Evolutionary conservation across 176 grass and related monocot genomes (phyloP).

Genomic region (Paspalum vaginatum): DNA sequence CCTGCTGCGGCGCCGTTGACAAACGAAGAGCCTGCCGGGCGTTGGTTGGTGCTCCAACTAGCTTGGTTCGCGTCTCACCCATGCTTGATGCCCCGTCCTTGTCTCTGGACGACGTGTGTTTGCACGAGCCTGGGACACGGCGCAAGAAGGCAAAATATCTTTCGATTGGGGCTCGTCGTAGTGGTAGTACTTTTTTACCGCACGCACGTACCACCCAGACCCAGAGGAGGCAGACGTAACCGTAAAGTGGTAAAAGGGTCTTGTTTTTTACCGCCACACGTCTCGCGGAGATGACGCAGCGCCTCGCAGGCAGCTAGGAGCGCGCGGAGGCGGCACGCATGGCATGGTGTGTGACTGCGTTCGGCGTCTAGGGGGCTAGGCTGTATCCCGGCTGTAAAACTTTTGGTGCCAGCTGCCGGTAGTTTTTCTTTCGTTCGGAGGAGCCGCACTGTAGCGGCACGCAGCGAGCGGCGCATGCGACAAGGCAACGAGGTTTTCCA

Average conservation of each 20-base stretch:
- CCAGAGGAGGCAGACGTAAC: slow-evolving; percentile 45
- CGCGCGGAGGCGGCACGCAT: neutral
- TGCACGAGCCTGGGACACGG: too few species aligned
- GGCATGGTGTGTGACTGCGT: slow-evolving; percentile 10
- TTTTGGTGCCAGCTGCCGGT: slow-evolving; percentile 19
- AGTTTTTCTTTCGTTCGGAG: neutral
- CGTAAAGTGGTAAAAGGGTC: slow-evolving; percentile 27
- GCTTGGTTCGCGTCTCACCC: neutral
- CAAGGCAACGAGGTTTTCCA: slow-evolving; percentile 2
- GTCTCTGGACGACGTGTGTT: too few species aligned
- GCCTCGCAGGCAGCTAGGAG: neutral
- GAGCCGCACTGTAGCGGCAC: neutral
- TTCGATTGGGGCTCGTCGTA: neutral
- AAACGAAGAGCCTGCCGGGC: too few species aligned
- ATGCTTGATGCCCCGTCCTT: too few species aligned
- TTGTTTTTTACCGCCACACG: neutral
- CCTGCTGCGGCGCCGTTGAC: too few species aligned
- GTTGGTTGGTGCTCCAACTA: too few species aligned
- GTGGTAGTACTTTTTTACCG: slow-evolving; percentile 16
- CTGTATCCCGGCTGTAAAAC: slow-evolving; percentile 43
- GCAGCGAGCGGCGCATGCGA: slow-evolving; percentile 18
- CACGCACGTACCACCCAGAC: slow-evolving; percentile 24
- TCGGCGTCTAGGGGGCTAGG: slow-evolving; percentile 18
- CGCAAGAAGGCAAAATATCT: neutral
- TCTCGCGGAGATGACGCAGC: slow-evolving; percentile 44